These are phyloP conservation scores for Willaertia magna DNA, from an alignment of 208 protist genomes.

Conservation along the genomic window DNA sequence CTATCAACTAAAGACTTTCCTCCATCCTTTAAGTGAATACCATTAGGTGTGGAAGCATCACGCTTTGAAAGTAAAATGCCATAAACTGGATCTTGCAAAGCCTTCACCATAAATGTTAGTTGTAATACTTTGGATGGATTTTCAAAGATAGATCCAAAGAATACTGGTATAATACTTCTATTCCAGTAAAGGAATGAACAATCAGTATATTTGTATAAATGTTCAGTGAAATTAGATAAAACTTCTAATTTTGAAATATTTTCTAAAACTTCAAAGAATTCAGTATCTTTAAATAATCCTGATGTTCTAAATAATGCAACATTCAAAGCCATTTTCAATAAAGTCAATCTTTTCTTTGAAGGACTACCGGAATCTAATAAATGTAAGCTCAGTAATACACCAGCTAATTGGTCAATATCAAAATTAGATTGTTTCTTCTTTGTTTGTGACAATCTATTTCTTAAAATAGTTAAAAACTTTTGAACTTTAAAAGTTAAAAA, in stretches of 20 bases:
- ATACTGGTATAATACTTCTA: conserved; percentile 54
- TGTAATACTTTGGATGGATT: conserved; percentile 43
- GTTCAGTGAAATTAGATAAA: conserved; percentile 42
- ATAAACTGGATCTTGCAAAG: conserved; percentile 45
- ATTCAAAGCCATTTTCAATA: conserved; percentile 46
- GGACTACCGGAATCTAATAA: conserved; percentile 52
- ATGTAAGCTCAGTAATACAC: conserved; percentile 43
- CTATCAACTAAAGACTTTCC: conserved; percentile 28
- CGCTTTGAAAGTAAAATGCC: not conserved
- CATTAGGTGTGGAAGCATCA: conserved; percentile 26
- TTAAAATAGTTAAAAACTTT: conserved; percentile 45
- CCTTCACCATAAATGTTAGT: conserved; percentile 50
- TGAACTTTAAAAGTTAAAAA: conserved; percentile 55
- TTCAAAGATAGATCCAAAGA: conserved; percentile 57
- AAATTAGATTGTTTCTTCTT: conserved; percentile 13
- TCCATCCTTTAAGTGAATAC: conserved; percentile 29
- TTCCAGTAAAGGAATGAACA: conserved; percentile 75
- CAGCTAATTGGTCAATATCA: conserved; percentile 41
- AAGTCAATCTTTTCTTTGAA: conserved; percentile 33
- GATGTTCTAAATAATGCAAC: conserved; percentile 41
- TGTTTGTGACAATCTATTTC: conserved; percentile 19
- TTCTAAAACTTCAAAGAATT: conserved; percentile 44
- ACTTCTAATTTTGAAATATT: conserved; percentile 54
- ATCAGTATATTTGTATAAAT: conserved; percentile 44
- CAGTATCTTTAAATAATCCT: conserved; percentile 28